These are phyloP conservation scores for Globisporangium paddicum DNA, from an alignment of 352 stramenopile genomes.

Conservation along the genomic window DNA sequence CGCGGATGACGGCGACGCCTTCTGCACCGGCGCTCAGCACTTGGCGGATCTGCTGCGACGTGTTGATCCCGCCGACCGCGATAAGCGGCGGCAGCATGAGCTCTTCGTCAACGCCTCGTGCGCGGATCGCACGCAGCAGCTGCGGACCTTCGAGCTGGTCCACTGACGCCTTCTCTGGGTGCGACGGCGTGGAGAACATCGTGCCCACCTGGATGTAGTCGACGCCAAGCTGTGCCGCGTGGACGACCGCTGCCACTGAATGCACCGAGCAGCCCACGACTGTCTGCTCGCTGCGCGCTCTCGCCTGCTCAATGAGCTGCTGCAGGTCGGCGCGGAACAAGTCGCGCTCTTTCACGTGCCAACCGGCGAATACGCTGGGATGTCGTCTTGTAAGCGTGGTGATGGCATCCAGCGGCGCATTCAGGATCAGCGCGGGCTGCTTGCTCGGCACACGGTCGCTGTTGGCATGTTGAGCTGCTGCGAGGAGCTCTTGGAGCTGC, in stretches of 20 bases:
- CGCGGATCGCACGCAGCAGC: constrained; percentile 23
- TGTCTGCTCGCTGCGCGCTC: neutral
- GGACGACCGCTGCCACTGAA: constrained; percentile 18
- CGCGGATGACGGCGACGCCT: constrained; percentile 41
- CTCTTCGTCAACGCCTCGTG: neutral
- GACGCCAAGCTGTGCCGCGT: constrained; percentile 18
- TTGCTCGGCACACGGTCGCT: neutral
- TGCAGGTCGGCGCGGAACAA: constrained; percentile 5
- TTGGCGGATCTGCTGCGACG: constrained; percentile 14
- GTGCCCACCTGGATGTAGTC: constrained; percentile 55
- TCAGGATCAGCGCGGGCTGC: constrained; percentile 10
- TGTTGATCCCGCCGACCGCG: constrained; percentile 39
- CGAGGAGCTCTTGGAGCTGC: neutral
- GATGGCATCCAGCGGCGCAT: constrained; percentile 7
- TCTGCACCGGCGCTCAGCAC: constrained; percentile 29
- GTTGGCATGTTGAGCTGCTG: neutral
- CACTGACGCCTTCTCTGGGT: constrained; percentile 33
- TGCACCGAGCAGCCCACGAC: constrained; percentile 42
- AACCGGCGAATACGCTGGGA: constrained; percentile 7
- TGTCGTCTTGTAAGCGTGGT: neutral
- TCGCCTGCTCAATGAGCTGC: neutral
- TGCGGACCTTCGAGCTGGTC: constrained; percentile 30
- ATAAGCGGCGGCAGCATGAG: constrained; percentile 18
- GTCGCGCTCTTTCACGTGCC: constrained; percentile 26
- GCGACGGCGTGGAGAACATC: constrained; percentile 46